Conservation (phyloP, 2,329 filamentous ascomycete genomes). For the Trichoderma sp. region DNA sequence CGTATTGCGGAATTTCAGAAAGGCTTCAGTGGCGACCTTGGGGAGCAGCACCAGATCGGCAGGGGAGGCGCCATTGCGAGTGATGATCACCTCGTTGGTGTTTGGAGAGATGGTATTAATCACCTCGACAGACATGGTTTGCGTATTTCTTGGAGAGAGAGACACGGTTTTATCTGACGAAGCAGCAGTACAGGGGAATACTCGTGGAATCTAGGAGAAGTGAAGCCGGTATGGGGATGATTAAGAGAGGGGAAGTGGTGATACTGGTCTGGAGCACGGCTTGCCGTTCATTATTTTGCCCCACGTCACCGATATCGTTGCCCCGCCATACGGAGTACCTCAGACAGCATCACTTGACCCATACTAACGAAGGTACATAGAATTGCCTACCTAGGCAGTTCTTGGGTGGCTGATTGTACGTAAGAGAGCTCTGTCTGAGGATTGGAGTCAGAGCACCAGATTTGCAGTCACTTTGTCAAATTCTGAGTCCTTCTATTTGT, state of each 20-base stretch:
- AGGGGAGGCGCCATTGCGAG: conserved; percentile 69
- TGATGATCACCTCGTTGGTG: conserved; percentile 80
- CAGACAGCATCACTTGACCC: background rate
- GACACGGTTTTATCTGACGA: background rate
- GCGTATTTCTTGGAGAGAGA: background rate
- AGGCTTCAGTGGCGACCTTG: conserved; percentile 68
- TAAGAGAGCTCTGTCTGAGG: background rate
- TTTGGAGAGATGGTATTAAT: conserved; percentile 83
- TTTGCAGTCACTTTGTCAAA: background rate
- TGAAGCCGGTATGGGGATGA: conserved; percentile 1
- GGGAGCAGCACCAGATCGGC: conserved; percentile 71
- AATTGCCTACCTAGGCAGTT: background rate
- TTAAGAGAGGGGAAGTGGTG: conserved; percentile 9
- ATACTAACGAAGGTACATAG: background rate
- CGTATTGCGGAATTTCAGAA: conserved; percentile 72
- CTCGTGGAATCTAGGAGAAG: background rate
- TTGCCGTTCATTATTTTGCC: conserved; percentile 12
- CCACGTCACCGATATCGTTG: conserved; percentile 20
- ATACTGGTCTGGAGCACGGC: background rate
- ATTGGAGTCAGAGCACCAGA: background rate
- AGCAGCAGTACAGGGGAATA: background rate
- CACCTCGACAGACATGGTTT: conserved; percentile 58
- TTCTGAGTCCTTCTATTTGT: too few relatives aligned
- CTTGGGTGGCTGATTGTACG: background rate
- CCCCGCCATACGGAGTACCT: conserved; percentile 2